Base-by-base conservation (phyloP, 2,329 filamentous ascomycete species). In the Diaporthe ampelina region DNA sequence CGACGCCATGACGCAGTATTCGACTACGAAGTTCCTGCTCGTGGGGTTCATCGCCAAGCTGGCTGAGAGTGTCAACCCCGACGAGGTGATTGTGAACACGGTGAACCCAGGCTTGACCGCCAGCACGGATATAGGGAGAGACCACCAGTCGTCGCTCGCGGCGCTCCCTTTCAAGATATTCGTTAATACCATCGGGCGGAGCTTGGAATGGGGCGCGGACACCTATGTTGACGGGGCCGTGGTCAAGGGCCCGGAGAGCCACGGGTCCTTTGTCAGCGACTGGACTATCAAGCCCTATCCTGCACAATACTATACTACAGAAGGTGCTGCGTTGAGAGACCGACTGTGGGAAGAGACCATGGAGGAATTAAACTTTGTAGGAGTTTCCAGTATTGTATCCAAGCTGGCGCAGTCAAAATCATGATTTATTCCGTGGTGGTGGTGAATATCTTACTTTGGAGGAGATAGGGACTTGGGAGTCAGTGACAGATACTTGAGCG, bases 261-360 rank as follows among this genome's bases (percentile, higher is more conserved):
- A 90, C 77, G 88, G 87, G 0, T 86, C 84, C 58, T 89, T 86
- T 74, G 54, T 89, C 0, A 87, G 86, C 82, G 84, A 85, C 63
- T 88, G 86, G 83, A 79, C 85, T 10, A 84, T 88, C 24, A 76
- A 77, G 5, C 84, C 86, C 84, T 88, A 17, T 4, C 61, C 52
- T 50, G 19, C 54, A 29, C 35, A 52, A 4, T 68, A 54, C 32
- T 68, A 67, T 32, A 50, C 52, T 5, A 19, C 8, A 21, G 52
- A 73, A 15, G 71, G 59, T 32, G 1, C 11, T 19, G 17, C 58
- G 58, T 52, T 72, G 17, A n/a, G 43, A 15, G 19, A 71, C 15
- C 56, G 56, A 17, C 67, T 74, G 7, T 74, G 69, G 73, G 73
- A 71, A 7, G 73, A 74, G 40, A 74, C 73, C 11, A 74, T 74